phyloP scores from a whole-genome alignment of 1,284 basidiomycete species.

The Moesziomyces antarcticus region DNA sequence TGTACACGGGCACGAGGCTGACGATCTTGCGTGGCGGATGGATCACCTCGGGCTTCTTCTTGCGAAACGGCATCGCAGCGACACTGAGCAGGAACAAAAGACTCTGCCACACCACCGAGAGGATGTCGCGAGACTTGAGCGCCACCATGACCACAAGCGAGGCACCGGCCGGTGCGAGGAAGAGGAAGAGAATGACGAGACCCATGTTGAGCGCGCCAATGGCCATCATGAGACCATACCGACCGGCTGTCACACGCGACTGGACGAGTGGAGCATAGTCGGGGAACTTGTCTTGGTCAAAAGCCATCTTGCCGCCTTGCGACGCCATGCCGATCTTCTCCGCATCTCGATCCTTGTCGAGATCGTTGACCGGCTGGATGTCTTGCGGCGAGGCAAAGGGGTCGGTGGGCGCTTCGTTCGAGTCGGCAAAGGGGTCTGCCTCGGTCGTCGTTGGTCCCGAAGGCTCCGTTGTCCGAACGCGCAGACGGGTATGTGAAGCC shows the following conservation, averaged over 20 bases:
- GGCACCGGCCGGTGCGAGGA: conserved; percentile 16
- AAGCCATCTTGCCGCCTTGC: conserved; percentile 4
- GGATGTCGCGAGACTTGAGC: conserved; percentile 31
- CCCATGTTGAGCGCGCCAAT: conserved; percentile 26
- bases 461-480: neutral
- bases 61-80: conserved; percentile 12
- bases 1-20: conserved; percentile 33
- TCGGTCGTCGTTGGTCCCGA: conserved; percentile 6
- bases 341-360: conserved; percentile 13
- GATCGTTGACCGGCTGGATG: neutral
- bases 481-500: conserved; percentile 1
- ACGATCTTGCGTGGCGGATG: conserved; percentile 39
- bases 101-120: conserved; percentile 34
- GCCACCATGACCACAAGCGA: conserved; percentile 26
- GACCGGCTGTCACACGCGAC: conserved; percentile 23
- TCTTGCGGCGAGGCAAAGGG: conserved; percentile 9
- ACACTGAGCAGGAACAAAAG: conserved; percentile 11
- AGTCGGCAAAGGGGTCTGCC: conserved; percentile 13
- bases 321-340: conserved; percentile 7
- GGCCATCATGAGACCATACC: conserved; percentile 21
- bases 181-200: conserved; percentile 26
- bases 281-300: conserved; percentile 18
- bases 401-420: conserved; percentile 1
- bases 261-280: conserved; percentile 30
- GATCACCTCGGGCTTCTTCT: conserved; percentile 8